Conservation (phyloP, 2,329 filamentous ascomycete species). For the Ophiostoma triangulosporum region DNA sequence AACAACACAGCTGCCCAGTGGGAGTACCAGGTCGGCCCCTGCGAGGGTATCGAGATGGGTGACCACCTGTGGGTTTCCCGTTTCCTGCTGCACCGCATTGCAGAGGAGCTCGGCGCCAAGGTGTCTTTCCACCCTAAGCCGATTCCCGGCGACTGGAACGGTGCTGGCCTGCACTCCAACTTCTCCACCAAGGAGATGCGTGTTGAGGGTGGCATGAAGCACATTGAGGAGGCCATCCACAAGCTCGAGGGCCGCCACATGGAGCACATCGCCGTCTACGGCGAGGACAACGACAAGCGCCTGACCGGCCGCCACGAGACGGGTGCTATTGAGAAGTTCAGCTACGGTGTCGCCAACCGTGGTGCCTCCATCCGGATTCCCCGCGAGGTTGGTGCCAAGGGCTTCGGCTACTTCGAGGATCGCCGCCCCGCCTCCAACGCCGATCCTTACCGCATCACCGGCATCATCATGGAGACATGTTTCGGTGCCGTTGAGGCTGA, state of each 20-base stretch:
- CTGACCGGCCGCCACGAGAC: slow-evolving; percentile 94
- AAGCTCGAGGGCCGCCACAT: slow-evolving; percentile 65
- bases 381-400: slow-evolving; percentile 54
- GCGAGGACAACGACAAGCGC: slow-evolving; percentile 88
- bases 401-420: slow-evolving; percentile 51
- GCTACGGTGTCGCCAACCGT: slow-evolving; percentile 89
- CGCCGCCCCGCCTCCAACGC: slow-evolving; percentile 60
- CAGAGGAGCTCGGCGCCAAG: slow-evolving; percentile 93
- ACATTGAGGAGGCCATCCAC: slow-evolving; percentile 77
- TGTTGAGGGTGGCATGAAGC: slow-evolving; percentile 84
- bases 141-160: slow-evolving; percentile 91
- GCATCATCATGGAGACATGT: slow-evolving; percentile 23
- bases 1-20: slow-evolving; percentile 13
- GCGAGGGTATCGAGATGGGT: slow-evolving; percentile 42
- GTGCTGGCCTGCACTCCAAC: slow-evolving; percentile 61
- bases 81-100: slow-evolving; percentile 64
- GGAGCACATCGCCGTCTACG: slow-evolving; percentile 82
- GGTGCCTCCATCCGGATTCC: slow-evolving; percentile 80
- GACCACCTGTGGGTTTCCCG: slow-evolving; percentile 93
- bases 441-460: slow-evolving; percentile 59
- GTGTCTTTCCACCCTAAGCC: slow-evolving; percentile 95
- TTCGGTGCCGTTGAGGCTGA: slow-evolving; percentile 13
- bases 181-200: slow-evolving; percentile 87
- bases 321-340: slow-evolving; percentile 83
- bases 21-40: slow-evolving; percentile 17